phyloP scores from a whole-genome alignment of 192 early-diverging fungal species.

The Rhizophagus sp. region DNA sequence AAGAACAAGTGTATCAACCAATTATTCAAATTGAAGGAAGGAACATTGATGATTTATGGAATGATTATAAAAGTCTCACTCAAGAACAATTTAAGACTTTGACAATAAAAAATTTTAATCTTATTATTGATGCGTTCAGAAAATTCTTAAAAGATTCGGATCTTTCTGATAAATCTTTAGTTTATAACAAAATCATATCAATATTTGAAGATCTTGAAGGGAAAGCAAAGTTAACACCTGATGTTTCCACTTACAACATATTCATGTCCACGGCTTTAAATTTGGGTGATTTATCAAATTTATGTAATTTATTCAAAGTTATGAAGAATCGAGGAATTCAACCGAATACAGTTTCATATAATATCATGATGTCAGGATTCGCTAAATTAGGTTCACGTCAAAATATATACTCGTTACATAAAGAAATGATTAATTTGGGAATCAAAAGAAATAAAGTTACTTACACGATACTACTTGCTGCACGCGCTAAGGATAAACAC shows the following conservation, averaged over 20 bases:
- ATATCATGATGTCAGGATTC: slow-evolving; percentile 32
- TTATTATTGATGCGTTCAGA: neutral
- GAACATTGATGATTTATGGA: slow-evolving; percentile 1
- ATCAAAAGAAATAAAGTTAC: slow-evolving; percentile 3
- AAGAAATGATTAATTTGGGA: slow-evolving; percentile 3
- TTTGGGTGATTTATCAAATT: neutral
- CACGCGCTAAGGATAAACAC: neutral
- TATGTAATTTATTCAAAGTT: slow-evolving; percentile 6
- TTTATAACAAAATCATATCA: neutral
- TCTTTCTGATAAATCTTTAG: neutral
- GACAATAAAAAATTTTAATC: neutral
- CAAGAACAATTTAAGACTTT: neutral
- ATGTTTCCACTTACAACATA: slow-evolving; percentile 10
- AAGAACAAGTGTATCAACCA: neutral
- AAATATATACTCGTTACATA: neutral
- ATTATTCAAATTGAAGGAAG: neutral
- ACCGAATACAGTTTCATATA: slow-evolving; percentile 29
- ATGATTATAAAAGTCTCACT: neutral
- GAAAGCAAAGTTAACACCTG: neutral
- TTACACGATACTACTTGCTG: slow-evolving; percentile 8
- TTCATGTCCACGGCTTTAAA: slow-evolving; percentile 13
- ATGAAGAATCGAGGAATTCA: slow-evolving; percentile 21
- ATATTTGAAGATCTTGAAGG: neutral
- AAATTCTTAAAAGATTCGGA: neutral
- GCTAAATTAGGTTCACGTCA: neutral